Evolutionary conservation across 257 asterid genomes (phyloP).

Genomic region (Solanum etuberosum): DNA sequence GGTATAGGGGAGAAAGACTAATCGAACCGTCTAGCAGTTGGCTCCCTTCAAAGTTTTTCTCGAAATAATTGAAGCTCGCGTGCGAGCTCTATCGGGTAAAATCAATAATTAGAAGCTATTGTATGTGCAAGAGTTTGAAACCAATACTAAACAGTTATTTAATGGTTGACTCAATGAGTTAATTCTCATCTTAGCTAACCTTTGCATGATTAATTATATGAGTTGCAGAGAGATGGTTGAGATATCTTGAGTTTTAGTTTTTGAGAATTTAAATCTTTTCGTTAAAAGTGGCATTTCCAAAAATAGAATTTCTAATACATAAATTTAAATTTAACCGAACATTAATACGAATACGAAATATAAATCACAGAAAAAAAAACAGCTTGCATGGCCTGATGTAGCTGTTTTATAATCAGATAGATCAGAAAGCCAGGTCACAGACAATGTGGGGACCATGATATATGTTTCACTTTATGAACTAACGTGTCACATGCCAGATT

Average conservation of each 20-base stretch:
- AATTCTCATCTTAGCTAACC: background rate
- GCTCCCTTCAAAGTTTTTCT: background rate
- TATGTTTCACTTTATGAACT: background rate
- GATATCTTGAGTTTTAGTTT: background rate
- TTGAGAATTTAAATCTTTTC: background rate
- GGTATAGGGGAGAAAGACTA: background rate
- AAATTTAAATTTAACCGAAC: background rate
- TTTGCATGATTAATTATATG: background rate
- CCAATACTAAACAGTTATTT: background rate
- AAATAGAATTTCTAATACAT: background rate
- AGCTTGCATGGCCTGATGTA: background rate
- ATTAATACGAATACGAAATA: fast-evolving
- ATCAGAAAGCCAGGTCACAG: background rate
- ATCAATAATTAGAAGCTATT: background rate
- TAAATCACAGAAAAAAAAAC: background rate
- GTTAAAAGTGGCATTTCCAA: fast-evolving
- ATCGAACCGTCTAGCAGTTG: no score
- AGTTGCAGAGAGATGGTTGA: background rate
- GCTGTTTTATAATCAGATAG: background rate
- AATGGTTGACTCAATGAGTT: background rate
- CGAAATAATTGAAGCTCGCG: background rate
- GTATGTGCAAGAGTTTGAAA: background rate
- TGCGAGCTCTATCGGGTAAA: background rate
- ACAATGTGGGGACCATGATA: background rate
- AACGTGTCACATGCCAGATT: background rate